Base-by-base conservation (phyloP, 2,329 filamentous ascomycete species). In the Aspergillus fischeri region DNA sequence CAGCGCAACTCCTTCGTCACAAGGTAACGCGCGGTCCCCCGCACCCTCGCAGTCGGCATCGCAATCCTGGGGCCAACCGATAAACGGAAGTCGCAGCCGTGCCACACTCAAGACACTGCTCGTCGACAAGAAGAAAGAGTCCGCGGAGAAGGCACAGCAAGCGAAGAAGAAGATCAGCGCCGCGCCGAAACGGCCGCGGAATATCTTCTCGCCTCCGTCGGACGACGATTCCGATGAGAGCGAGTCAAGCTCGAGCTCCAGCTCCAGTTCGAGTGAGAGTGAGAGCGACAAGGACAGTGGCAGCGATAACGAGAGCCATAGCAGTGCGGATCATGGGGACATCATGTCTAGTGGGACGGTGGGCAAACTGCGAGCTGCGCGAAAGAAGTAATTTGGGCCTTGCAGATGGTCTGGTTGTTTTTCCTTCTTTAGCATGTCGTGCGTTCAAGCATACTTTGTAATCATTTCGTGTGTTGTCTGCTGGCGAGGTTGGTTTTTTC, bases 281-380 rank as follows among this genome's bases (percentile, higher is more conserved):
- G 61, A 63, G 48, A 60, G 58, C 25, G 50, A 58, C 8, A 61
- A 60, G 17, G 54, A 57, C 2, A 58, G 54, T 27, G 53, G 55
- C 3, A 62, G 57, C 35, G 55, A 58, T 0, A 57, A 53, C 25
- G 59, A 63, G 14, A 61, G 58, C 11, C 51, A 59, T 2, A 64
- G 51, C 17, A 54, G 56, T 38, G 56, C 50, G 10, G 55, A 65
- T 47, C 56, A 60, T 9, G 66, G 65, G 7, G 65, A 68, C 58
- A 67, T 67, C 35, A 54, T 63, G 50, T 64, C 65, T 5, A 66
- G 55, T 48, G 66, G 66, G 24, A 57, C 44, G 5, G 60, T 63
- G 35, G 47, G 50, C 24, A 65, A 55, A 28, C 48, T 67, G 51
- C 49, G 59, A 17, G 11, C 53, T 35, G 58, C 55, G 14, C 50